Evolutionary conservation across 2,329 filamentous ascomycete genomes (phyloP).

Genomic region (Domatiomyces catenatus): DNA sequence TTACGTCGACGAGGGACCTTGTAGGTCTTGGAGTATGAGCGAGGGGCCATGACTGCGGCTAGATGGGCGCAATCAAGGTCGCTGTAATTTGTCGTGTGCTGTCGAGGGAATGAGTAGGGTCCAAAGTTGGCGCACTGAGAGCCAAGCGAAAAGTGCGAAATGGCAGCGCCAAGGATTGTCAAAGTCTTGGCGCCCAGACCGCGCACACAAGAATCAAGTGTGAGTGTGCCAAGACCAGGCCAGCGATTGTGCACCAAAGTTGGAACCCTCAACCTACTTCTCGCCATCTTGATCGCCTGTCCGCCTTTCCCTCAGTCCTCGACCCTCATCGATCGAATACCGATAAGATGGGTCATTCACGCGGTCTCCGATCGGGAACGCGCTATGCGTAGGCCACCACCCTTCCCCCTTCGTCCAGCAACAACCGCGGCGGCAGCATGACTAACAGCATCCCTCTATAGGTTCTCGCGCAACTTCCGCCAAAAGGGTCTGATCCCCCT

Average conservation of each 20-base stretch:
- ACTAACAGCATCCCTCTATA: conserved; percentile 35
- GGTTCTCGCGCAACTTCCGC: conserved; percentile 82
- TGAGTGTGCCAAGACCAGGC: conserved; percentile 1
- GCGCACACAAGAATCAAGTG: not conserved
- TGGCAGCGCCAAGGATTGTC: not conserved
- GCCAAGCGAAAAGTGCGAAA: not conserved
- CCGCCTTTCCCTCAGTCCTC: conserved; percentile 12
- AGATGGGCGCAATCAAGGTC: conserved; percentile 19
- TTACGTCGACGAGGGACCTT: conserved; percentile 84
- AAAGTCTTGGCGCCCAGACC: not conserved
- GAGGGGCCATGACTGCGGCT: conserved; percentile 33
- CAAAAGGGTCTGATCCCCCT: conserved; percentile 87
- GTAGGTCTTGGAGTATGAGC: conserved; percentile 97
- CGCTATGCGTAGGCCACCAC: conserved; percentile 43
- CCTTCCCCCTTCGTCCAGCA: conserved; percentile 2
- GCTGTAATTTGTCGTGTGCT: conserved; percentile 5
- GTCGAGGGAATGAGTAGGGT: not conserved
- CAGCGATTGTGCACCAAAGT: conserved; percentile 2
- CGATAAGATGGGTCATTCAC: conserved; percentile 69
- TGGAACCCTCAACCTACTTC: not conserved
- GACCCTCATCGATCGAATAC: conserved; percentile 33
- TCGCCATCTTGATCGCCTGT: not conserved
- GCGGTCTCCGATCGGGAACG: conserved; percentile 75
- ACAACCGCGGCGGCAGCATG: conserved; percentile 36
- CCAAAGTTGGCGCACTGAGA: not conserved